Percentiles rank a stretch among this genome's conserved stretches.
Evolutionary conservation across 805 yeast species (phyloP).

Genomic region (Wickerhamiella kurtzmanii): DNA sequence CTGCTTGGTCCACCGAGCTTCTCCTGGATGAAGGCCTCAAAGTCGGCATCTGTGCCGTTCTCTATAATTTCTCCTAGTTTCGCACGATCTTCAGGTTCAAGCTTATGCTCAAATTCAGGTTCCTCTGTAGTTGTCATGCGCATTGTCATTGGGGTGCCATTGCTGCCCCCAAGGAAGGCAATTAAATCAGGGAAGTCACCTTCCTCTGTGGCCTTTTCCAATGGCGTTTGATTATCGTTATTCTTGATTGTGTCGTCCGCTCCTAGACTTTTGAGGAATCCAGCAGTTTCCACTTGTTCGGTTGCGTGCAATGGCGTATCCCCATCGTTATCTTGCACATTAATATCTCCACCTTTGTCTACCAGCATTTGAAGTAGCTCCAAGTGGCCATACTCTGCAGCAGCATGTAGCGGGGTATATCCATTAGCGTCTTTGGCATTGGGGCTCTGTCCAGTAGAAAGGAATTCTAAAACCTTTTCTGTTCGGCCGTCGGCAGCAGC

Average conservation of each 20-base stretch:
- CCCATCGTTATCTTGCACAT: conserved; percentile 75
- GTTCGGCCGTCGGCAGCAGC: conserved; percentile 81
- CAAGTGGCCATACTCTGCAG: conserved; percentile 79
- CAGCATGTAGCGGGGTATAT: conserved; percentile 94
- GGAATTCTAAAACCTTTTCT: conserved; percentile 40
- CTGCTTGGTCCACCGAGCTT: conserved; percentile 31
- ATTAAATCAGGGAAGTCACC: conserved; percentile 65
- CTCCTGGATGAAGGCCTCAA: conserved; percentile 52
- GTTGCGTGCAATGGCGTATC: conserved; percentile 91
- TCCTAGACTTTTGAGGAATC: conserved; percentile 46
- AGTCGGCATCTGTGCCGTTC: conserved; percentile 67
- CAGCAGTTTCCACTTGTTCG: conserved; percentile 58
- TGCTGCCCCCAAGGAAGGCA: conserved; percentile 41
- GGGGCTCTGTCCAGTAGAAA: conserved; percentile 45
- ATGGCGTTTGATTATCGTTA: conserved; percentile 61
- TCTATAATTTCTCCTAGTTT: conserved; percentile 57
- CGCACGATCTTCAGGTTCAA: conserved; percentile 43
- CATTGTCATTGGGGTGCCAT: conserved; percentile 22
- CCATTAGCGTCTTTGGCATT: conserved; percentile 83
- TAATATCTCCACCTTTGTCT: conserved; percentile 59
- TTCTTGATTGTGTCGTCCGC: conserved; percentile 58
- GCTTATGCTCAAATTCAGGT: conserved; percentile 29
- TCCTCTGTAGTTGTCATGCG: conserved; percentile 17
- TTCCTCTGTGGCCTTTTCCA: conserved; percentile 65
- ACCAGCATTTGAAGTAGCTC: conserved; percentile 51